Evolutionary conservation across 2,329 filamentous ascomycete genomes (phyloP), one percentile per base, ranked within the genome.

Genomic region (Elsinoe fawcettii): DNA sequence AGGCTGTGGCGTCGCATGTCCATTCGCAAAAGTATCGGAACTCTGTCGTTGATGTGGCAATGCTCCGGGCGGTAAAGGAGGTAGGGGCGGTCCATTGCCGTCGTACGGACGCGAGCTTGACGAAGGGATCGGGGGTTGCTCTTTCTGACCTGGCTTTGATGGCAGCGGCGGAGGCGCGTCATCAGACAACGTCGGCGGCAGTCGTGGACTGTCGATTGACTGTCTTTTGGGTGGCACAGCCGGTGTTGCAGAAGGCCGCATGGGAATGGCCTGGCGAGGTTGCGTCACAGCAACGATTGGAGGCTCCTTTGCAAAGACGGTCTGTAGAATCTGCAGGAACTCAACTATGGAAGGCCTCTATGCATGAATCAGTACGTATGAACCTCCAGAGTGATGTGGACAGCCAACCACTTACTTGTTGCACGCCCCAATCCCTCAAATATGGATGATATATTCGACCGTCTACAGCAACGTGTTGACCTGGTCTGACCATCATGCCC

Each of bases 401-500:
- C 9, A 9, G 27, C 27, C 27, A 30, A n/a, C 12, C 11, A 47
- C 54, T 37, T 9, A 56, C 54, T 25, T 23, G 23, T 43, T 27
- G 27, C 30, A 49, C 88, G 93, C 65, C 76, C 93, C 93, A 99
- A 61, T 90, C 85, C 30, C 90, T 88, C 47, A 99, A 76, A 70
- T 97, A 99, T 36, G 93, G 93, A 70, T 99, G 93, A 70, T 97
- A 99, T 62, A 97, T 83, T 69, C 88, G 86, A 23, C 93, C 93
- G 66, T 97, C 92, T 4, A 88, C 85, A 67, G 93, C 90, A 60
- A 99, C 90, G 75, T 99, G 90, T 69, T 99, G 93, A 0, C 93
- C 93, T 0, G 91, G 90, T 18, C 92, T 82, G 41, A 99, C 86
- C 63, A 87, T 74, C 90, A 99, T 97, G 3, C 30, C 41, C 2